Evolutionary conservation across 1,284 basidiomycete species (phyloP), one percentile per base, ranked within the genome.

Genomic region (Apiotrichum porosum): DNA sequence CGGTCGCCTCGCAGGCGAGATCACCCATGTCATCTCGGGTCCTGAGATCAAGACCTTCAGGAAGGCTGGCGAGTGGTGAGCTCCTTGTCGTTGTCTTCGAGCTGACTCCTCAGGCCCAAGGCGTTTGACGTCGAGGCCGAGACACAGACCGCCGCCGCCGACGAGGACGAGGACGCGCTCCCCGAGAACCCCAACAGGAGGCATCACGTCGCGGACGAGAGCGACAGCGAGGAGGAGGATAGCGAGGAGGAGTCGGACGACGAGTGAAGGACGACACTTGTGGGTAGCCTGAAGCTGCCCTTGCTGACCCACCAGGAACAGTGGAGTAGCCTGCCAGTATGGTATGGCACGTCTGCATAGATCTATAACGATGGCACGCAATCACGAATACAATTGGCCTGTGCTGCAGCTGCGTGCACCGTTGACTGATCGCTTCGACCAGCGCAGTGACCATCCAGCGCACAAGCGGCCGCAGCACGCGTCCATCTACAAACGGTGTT

Each of bases 11-110:
- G 56, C 54, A 3, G 68, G 68, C 6, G 68, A 71, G 55, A 63
- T 71, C 18, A 51, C 64, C 2, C 52, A 57, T 42, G 56, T 71
- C 9, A 44, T 68, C 12, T 51, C 52, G 6, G 55, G 50, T 9
- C 36, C 46, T 4, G 66, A 71, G 49, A 58, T 71, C 35, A 68
- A 64, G 51, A 48, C 54, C 14, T 71, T 61, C 61, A 57, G 62
- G 28, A 56, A 57, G 45, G 42, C 57, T 17, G 68, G 66, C 13
- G 60, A 63, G 31, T 71, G 68, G 68, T 71, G 31, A 41, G 68
- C 6, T 2, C 18, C 12, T 17, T 6, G 10, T 22, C 9, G 8
- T 28, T 14, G 10, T 17, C 4, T 3, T 12, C 36, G 8, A 10
- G 17, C 22, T 37, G 44, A 12, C 39, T 26, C 26, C 30, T 18